Conservation (phyloP, 2,329 filamentous ascomycete genomes). For the Elsinoe necatrix region DNA sequence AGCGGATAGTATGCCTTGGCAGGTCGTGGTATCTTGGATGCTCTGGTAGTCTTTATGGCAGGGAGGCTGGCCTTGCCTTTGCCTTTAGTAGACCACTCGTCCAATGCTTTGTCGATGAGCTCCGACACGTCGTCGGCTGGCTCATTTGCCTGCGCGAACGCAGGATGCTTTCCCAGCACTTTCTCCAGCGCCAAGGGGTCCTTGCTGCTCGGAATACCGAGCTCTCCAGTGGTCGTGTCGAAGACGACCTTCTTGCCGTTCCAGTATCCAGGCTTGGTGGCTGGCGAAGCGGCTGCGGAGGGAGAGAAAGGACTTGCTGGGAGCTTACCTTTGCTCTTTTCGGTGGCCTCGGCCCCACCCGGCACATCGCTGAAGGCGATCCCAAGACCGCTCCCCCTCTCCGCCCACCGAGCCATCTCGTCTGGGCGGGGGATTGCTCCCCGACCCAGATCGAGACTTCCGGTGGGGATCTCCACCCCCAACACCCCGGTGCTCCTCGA, state of each 20-base stretch:
- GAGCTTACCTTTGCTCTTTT: not conserved
- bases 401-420: conserved; percentile 6
- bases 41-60: not conserved
- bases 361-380: not conserved
- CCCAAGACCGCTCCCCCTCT: not conserved
- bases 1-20: not conserved
- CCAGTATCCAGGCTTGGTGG: not conserved
- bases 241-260: not conserved
- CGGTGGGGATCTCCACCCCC: conserved; percentile 10
- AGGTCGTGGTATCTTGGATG: not conserved
- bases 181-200: not conserved
- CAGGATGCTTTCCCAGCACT: conserved; percentile 8
- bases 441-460: conserved; percentile 6
- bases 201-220: not conserved
- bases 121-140: not conserved
- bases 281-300: not conserved
- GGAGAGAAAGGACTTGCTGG: not conserved
- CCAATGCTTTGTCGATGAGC: not conserved
- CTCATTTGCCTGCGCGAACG: not conserved
- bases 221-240: conserved; percentile 13
- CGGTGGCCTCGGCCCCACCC: not conserved
- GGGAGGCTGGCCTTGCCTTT: not conserved
- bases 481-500: conserved; percentile 2
- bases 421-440: conserved; percentile 1
- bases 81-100: not conserved